Conservation (phyloP, 2,329 filamentous ascomycete species). For the Cercospora sp. region DNA sequence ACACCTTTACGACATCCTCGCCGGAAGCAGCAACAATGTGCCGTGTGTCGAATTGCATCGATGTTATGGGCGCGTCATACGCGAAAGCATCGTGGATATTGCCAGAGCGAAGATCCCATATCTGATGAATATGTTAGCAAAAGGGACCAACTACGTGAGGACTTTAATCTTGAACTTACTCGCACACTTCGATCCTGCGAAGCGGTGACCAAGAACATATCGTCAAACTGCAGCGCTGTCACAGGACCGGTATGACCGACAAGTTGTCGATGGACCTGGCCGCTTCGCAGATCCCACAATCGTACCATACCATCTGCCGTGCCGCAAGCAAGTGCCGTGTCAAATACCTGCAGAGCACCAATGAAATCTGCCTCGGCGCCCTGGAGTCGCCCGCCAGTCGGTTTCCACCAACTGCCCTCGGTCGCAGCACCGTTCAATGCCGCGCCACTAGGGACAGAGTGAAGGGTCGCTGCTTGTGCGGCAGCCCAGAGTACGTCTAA, state of each 20-base stretch:
- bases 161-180: slow-evolving; percentile 59
- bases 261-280: slow-evolving; percentile 93
- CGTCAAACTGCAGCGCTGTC: slow-evolving; percentile 93
- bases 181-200: slow-evolving; percentile 89
- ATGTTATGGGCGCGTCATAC: slow-evolving; percentile 86
- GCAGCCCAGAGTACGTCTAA: slow-evolving; percentile 98
- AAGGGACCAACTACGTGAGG: too few relatives aligned
- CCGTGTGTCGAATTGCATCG: slow-evolving; percentile 94
- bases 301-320: slow-evolving; percentile 97
- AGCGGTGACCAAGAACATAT: slow-evolving; percentile 89
- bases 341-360: slow-evolving; percentile 90
- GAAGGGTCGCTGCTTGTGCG: slow-evolving; percentile 68
- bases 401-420: slow-evolving; percentile 64
- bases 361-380: slow-evolving; percentile 83
- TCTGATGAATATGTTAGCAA: slow-evolving; percentile 57
- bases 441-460: slow-evolving; percentile 42
- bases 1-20: slow-evolving; percentile 94
- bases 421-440: slow-evolving; percentile 18
- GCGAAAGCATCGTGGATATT: slow-evolving; percentile 95
- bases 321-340: slow-evolving; percentile 90
- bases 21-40: slow-evolving; percentile 88
- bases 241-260: slow-evolving; percentile 95
- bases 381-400: slow-evolving; percentile 57
- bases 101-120: slow-evolving; percentile 96
- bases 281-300: slow-evolving; percentile 93